These are phyloP conservation scores for Baorangia bicolor DNA, from an alignment of 768 basidiomycete species.

Conservation along the genomic window DNA sequence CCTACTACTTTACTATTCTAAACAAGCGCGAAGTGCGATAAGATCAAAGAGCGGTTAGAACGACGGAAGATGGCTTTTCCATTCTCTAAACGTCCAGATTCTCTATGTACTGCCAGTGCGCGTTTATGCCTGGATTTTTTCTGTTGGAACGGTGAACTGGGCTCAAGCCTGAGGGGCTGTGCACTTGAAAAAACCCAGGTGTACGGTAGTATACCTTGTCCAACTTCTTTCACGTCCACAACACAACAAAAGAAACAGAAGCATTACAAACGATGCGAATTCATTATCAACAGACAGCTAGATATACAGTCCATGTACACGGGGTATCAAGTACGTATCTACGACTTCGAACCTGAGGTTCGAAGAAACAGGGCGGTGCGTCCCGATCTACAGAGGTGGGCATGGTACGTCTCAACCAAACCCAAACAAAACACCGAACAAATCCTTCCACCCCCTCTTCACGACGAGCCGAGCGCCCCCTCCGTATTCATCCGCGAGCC, in stretches of 20 bases:
- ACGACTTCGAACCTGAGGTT: not conserved
- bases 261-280: not conserved
- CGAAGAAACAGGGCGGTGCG: no score
- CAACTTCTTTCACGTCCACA: not conserved
- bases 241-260: not conserved
- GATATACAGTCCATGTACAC: not conserved
- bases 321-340: constrained; percentile 3
- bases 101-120: no score
- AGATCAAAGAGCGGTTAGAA: no score
- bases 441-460: constrained; percentile 47
- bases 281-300: not conserved
- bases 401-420: constrained; percentile 29
- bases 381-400: not conserved
- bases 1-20: no score
- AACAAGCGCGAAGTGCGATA: no score
- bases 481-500: constrained; percentile 69
- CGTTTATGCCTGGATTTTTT: no score
- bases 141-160: no score
- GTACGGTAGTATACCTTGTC: no score
- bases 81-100: no score
- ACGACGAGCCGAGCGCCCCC: constrained; percentile 41
- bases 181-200: no score
- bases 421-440: constrained; percentile 44
- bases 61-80: no score
- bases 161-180: no score